Evolutionary conservation across 106 monocot species (phyloP).

Genomic region (Chionographis japonica): DNA sequence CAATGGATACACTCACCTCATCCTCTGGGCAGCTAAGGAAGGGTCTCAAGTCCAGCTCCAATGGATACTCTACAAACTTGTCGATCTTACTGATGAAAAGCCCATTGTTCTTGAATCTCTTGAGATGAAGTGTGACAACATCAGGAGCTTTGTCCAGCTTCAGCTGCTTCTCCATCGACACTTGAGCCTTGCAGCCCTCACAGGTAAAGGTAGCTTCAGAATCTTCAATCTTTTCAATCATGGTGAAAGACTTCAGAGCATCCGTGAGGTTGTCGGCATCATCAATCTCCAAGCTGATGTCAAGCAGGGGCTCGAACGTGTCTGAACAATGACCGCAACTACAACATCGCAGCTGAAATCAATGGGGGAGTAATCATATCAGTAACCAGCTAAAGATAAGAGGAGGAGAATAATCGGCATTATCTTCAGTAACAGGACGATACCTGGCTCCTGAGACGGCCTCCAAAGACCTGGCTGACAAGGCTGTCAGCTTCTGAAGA

Average conservation of each 20-base stretch:
- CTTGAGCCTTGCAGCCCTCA: constrained; percentile 51
- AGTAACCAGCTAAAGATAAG: background rate
- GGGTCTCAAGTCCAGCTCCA: constrained; percentile 56
- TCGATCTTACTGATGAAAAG: constrained; percentile 33
- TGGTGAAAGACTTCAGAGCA: constrained; percentile 66
- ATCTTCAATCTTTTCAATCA: constrained; percentile 58
- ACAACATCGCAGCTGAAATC: constrained; percentile 50
- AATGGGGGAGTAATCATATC: background rate
- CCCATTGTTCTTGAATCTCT: constrained; percentile 51
- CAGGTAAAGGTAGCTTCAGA: constrained; percentile 48
- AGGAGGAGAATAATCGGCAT: background rate
- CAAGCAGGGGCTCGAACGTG: constrained; percentile 57
- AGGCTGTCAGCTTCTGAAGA: constrained; percentile 32
- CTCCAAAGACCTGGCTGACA: constrained; percentile 64
- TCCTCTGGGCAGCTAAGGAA: constrained; percentile 30
- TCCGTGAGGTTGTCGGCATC: constrained; percentile 28
- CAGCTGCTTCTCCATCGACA: constrained; percentile 47
- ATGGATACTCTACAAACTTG: constrained; percentile 57
- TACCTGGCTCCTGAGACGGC: constrained; percentile 68
- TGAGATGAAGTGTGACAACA: constrained; percentile 67
- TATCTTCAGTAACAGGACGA: no score
- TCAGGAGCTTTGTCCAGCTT: constrained; percentile 54
- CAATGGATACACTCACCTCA: constrained; percentile 24
- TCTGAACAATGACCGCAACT: constrained; percentile 61
- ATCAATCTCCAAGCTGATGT: constrained; percentile 74